These are phyloP conservation scores for Teratosphaeria pseudoeucalypti DNA, from an alignment of 2,329 filamentous ascomycete species.

Conservation along the genomic window DNA sequence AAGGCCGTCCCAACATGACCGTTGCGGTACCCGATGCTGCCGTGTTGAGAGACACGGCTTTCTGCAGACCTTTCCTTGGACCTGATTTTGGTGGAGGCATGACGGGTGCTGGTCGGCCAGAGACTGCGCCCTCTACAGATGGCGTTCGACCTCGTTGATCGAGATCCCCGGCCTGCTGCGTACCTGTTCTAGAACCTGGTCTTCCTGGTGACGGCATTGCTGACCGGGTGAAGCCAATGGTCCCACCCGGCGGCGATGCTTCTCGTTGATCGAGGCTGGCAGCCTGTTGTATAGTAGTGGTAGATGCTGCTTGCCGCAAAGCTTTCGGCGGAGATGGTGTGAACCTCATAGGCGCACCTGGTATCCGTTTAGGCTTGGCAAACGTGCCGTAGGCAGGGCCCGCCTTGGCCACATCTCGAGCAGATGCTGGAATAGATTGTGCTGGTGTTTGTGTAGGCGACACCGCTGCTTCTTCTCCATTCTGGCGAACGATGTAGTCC, in stretches of 20 bases:
- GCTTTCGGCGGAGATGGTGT: constrained; percentile 12
- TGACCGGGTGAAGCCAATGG: not conserved
- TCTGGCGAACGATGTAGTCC: not conserved
- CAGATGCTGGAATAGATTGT: constrained; percentile 6
- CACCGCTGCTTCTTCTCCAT: not conserved
- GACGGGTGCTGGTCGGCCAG: not conserved
- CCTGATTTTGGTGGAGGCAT: not conserved
- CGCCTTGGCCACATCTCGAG: constrained; percentile 11
- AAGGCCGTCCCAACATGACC: constrained; percentile 20
- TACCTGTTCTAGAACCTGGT: constrained; percentile 6
- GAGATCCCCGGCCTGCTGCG: constrained; percentile 16
- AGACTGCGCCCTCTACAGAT: not conserved
- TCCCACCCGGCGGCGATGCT: not conserved
- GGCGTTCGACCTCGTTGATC: constrained; percentile 2
- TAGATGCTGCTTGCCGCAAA: not conserved
- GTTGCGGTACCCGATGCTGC: constrained; percentile 16
- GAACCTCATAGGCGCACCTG: constrained; percentile 21
- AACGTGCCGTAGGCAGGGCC: not conserved
- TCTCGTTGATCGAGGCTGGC: not conserved
- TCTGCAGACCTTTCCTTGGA: constrained; percentile 11
- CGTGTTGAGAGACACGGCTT: constrained; percentile 17
- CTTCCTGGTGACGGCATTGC: not conserved
- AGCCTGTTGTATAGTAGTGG: not conserved
- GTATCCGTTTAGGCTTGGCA: constrained; percentile 9
- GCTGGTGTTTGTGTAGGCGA: not conserved